A percentile compares a stretch with the other conserved stretches of the same genome.
These are phyloP conservation scores for Melaleuca alternifolia DNA, from an alignment of 345 rosid genomes.

Conservation along the genomic window DNA sequence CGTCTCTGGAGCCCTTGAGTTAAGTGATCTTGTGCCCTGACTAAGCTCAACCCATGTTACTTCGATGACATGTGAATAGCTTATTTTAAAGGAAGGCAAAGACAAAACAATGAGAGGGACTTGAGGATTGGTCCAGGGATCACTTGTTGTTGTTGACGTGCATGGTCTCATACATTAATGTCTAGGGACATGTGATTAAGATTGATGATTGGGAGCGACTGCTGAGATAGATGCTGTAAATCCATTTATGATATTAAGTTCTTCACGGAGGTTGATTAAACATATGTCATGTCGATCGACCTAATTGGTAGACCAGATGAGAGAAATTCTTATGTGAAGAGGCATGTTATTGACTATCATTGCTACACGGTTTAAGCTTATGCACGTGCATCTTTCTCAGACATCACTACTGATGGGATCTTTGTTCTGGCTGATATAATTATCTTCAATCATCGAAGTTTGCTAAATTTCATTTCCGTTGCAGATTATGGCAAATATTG, in stretches of 20 bases:
- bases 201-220: not conserved
- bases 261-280: not conserved
- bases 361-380: not conserved
- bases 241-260: not conserved
- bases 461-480: not conserved
- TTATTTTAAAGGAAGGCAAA: not conserved
- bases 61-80: not conserved
- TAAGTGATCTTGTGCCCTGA: not conserved
- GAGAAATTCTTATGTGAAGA: not conserved
- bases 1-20: not conserved
- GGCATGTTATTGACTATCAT: not conserved
- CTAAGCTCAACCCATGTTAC: not conserved
- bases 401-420: not conserved
- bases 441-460: not conserved
- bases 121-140: not conserved
- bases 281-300: not conserved
- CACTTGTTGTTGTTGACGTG: not conserved
- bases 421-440: not conserved
- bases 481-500: constrained; percentile 67
- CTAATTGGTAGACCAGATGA: not conserved
- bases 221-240: not conserved
- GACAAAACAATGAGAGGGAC: not conserved
- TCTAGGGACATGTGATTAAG: not conserved
- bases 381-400: not conserved
- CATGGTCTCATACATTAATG: not conserved